These are phyloP conservation scores for Pseudogymnoascus sp. DNA, from an alignment of 2,329 filamentous ascomycete species.

Conservation along the genomic window DNA sequence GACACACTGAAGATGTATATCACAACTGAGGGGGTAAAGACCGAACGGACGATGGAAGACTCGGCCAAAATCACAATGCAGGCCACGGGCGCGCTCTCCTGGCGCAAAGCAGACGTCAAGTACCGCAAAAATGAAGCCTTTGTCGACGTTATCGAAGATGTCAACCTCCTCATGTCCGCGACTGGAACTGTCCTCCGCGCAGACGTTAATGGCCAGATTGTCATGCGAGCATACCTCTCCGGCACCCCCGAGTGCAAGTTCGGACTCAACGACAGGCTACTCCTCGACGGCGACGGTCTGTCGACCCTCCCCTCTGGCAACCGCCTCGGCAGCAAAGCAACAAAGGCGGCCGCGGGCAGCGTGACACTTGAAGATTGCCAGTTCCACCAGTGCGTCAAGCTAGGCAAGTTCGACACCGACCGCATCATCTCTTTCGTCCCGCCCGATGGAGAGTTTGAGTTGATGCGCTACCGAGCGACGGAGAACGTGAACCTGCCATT, in stretches of 20 bases:
- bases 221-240: constrained; percentile 96
- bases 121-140: constrained; percentile 99
- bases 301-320: constrained; percentile 65
- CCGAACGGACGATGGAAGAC: constrained; percentile 76
- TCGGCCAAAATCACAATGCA: constrained; percentile 99
- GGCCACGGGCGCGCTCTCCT: constrained; percentile 91
- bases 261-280: constrained; percentile 86
- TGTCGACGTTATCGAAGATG: constrained; percentile 97
- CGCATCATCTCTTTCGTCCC: constrained; percentile 95
- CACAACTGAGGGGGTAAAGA: constrained; percentile 97
- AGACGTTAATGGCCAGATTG: constrained; percentile 93
- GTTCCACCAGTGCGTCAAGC: constrained; percentile 97
- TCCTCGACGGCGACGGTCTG: constrained; percentile 72
- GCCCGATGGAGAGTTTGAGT: constrained; percentile 93
- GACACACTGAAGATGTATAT: constrained; percentile 99
- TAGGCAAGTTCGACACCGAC: constrained; percentile 94
- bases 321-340: constrained; percentile 74
- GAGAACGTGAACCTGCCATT: constrained; percentile 98
- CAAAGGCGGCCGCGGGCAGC: constrained; percentile 88
- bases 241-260: constrained; percentile 99
- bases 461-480: constrained; percentile 96
- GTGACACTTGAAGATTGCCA: constrained; percentile 97
- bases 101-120: constrained; percentile 94
- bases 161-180: constrained; percentile 98
- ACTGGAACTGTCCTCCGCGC: constrained; percentile 89